These are phyloP conservation scores for Colletotrichum tofieldiae DNA, from an alignment of 2,329 filamentous ascomycete genomes.

Conservation along the genomic window DNA sequence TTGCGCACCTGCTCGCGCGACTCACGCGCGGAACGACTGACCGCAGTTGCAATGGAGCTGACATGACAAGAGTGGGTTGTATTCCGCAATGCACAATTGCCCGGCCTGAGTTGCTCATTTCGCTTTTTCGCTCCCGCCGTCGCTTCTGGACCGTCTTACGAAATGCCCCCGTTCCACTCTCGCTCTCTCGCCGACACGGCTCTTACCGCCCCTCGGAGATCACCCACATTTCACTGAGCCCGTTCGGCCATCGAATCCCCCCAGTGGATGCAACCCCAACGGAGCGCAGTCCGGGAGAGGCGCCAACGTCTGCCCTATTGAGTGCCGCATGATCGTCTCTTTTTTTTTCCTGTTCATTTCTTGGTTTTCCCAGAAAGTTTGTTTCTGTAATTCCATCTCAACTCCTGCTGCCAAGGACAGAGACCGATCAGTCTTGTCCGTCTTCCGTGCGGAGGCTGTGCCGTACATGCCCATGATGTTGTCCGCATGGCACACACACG, in stretches of 20 bases:
- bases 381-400: not conserved
- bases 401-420: constrained; percentile 1
- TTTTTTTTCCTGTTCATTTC: not conserved
- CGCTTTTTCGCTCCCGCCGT: not conserved
- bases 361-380: no score
- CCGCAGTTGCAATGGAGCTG: not conserved
- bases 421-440: not conserved
- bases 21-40: constrained; percentile 1
- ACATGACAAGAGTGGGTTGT: constrained; percentile 1
- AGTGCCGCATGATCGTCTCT: constrained; percentile 1
- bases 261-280: constrained; percentile 19
- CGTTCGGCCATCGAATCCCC: not conserved
- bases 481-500: not conserved
- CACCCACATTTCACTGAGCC: constrained; percentile 1
- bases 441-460: constrained; percentile 10
- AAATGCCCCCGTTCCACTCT: constrained; percentile 7
- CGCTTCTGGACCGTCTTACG: constrained; percentile 21
- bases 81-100: not conserved
- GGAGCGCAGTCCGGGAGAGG: constrained; percentile 29
- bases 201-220: constrained; percentile 13
- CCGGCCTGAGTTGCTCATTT: not conserved
- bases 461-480: not conserved
- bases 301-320: not conserved
- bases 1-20: constrained; percentile 2
- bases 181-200: not conserved